phyloP scores from a whole-genome alignment of 257 asterid genomes.

The Nicotiana tabacum region DNA sequence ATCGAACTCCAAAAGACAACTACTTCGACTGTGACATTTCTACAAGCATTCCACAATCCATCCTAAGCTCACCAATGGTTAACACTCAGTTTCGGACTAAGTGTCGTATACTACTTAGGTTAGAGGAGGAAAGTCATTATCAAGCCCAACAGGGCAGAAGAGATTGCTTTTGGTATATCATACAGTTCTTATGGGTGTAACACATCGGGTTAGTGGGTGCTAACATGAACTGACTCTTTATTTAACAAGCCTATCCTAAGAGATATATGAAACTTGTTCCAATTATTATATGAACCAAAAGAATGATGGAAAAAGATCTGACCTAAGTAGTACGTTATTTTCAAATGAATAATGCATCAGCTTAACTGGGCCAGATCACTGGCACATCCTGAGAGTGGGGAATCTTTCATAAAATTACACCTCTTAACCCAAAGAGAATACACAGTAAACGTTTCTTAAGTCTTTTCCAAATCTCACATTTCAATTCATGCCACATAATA shows the following conservation, averaged over 20 bases:
- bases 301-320: background rate
- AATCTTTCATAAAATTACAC: background rate
- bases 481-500: no score
- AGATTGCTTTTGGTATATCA: background rate
- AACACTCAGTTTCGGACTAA: background rate
- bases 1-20: background rate
- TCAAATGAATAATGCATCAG: background rate
- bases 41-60: background rate
- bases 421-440: background rate
- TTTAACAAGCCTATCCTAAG: background rate
- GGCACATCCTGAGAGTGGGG: background rate
- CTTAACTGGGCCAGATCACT: background rate
- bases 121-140: background rate
- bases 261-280: background rate
- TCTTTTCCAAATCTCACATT: no score
- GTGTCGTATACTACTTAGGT: background rate
- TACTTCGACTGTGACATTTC: background rate
- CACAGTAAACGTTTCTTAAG: no score
- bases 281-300: background rate
- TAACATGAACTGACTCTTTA: background rate
- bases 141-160: background rate
- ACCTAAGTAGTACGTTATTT: background rate
- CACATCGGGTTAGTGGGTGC: background rate
- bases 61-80: background rate
- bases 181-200: background rate